A percentile compares a stretch with the other conserved stretches of the same genome.
phyloP scores from a whole-genome alignment of 176 grass and related monocot genomes.

The Oryza meyeriana region DNA sequence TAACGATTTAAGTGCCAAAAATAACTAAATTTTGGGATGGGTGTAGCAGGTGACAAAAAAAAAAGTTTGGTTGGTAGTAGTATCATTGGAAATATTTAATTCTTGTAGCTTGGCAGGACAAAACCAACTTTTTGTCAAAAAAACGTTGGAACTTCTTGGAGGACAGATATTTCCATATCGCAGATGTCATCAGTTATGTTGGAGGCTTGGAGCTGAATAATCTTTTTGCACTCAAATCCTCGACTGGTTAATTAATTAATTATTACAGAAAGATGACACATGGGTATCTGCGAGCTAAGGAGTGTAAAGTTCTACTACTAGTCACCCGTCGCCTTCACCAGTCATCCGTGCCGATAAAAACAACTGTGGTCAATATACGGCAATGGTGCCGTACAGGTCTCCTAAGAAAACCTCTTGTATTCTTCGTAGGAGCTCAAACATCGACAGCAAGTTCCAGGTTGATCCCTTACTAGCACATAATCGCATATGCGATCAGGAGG shows the following conservation, averaged over 20 bases:
- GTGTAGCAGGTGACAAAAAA: not conserved
- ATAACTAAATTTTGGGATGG: no score
- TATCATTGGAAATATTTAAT: not conserved
- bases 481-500: not conserved
- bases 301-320: not conserved
- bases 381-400: not conserved
- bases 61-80: not conserved
- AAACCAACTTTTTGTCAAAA: not conserved
- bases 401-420: not conserved
- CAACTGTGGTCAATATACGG: not conserved
- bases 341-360: not conserved
- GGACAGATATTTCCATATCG: not conserved
- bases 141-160: not conserved
- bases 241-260: not conserved
- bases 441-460: not conserved
- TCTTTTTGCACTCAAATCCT: not conserved
- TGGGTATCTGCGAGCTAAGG: not conserved
- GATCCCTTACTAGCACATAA: not conserved
- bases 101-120: not conserved
- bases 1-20: no score
- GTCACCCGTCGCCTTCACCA: slow-evolving; percentile 1
- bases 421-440: not conserved
- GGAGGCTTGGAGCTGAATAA: not conserved
- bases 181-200: not conserved
- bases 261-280: not conserved